Base-by-base conservation (phyloP, 2,329 filamentous ascomycete species). In the Bipolaris zeicola region DNA sequence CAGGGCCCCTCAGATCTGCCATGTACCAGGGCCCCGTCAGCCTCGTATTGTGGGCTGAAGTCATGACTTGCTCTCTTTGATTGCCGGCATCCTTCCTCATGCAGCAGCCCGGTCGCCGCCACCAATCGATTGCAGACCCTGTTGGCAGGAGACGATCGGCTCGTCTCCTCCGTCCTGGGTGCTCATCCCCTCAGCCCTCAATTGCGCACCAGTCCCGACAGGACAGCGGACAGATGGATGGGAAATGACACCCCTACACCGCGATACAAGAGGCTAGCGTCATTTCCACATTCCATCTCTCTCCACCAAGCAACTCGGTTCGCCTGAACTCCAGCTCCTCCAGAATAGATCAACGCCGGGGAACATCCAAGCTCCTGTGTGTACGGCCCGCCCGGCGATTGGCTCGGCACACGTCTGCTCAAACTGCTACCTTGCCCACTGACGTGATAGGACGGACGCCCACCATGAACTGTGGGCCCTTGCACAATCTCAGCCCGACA, bases 161-260 rank as follows among this genome's bases (percentile, higher is more conserved):
- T 65, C 63, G 63, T 65, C 63, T 65, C 63, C 63, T 45, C 41
- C 33, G 37, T 24, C 42, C 44, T 62, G 63, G 63, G 63, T 57
- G 57, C 60, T 53, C 47, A 42, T 52, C 33, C 52, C 49, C 46
- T 51, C 33, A 28, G 50, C 37, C 43, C 26, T 38, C 43, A 31
- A 47, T 58, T n/a, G 46, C 47, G 44, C 53, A 48, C 39, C 50
- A 53, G 36, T 44, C 37, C 37, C 43, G 36, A 57, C 26, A 36
- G 45, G 45, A 47, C 38, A 52, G 58, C 52, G 47, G 44, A 41
- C 18, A 41, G 26, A 41, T 41, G 38, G 13, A 41, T 14, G 22
- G 11, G 20, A 41, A 24, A 22, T 24, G 38, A 22, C 8, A 28
- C 38, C 37, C 16, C 37, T 22, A 7, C 20, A 8, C 13, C 18